A percentile compares a stretch with the other conserved stretches of the same genome.
Conservation (phyloP, 2,329 filamentous ascomycete species). For the Monosporascus sp. region DNA sequence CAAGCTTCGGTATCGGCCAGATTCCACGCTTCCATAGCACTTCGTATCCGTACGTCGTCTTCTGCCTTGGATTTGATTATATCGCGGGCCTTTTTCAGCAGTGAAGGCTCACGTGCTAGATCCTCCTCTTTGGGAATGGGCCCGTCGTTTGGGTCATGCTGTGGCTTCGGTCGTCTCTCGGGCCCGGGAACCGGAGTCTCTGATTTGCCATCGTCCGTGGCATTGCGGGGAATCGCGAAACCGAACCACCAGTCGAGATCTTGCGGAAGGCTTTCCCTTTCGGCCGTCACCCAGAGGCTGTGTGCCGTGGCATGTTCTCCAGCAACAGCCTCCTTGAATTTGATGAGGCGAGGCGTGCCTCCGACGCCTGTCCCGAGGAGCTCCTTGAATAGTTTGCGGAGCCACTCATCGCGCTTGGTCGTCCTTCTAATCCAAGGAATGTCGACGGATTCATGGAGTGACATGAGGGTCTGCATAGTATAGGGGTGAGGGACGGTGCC, state of each 20-base stretch:
- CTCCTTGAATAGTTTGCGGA: constrained; percentile 64
- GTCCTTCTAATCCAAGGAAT: constrained; percentile 61
- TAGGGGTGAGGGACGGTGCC: constrained; percentile 89
- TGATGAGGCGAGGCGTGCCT: constrained; percentile 60
- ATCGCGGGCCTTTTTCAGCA: constrained; percentile 51
- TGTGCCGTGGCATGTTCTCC: constrained; percentile 57
- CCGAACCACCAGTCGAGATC: constrained; percentile 88
- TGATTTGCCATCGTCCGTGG: constrained; percentile 47
- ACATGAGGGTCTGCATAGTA: constrained; percentile 66
- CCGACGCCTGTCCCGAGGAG: constrained; percentile 60
- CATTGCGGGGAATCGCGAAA: constrained; percentile 65
- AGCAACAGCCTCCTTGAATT: constrained; percentile 78
- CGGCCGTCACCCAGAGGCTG: constrained; percentile 78
- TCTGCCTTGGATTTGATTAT: constrained; percentile 37
- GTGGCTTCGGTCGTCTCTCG: constrained; percentile 48
- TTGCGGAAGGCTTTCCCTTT: constrained; percentile 49
- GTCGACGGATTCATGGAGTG: constrained; percentile 56
- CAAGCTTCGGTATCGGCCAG: constrained; percentile 72
- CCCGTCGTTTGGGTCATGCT: constrained; percentile 42
- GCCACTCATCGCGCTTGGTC: constrained; percentile 73
- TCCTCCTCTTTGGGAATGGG: constrained; percentile 48
- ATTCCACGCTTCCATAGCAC: constrained; percentile 60
- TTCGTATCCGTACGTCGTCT: constrained; percentile 41
- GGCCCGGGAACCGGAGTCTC: constrained; percentile 54
- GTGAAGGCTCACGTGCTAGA: constrained; percentile 45